Evolutionary conservation across 805 yeast genomes (phyloP).

Genomic region (Naumovozyma dairenensis): DNA sequence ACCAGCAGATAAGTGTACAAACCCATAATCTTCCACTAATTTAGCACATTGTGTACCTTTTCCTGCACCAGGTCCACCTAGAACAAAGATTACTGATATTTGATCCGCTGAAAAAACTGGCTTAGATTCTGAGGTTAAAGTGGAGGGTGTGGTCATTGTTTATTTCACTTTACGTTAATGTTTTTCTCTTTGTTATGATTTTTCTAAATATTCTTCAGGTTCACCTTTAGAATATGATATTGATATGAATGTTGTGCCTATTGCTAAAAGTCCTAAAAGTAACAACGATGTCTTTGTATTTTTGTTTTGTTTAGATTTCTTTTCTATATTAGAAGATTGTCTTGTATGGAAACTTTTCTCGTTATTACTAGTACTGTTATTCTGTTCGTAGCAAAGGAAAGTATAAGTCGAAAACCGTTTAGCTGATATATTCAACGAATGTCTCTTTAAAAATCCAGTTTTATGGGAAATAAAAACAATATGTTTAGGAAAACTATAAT

Average conservation of each 20-base stretch:
- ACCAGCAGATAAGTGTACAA: slow-evolving; percentile 92
- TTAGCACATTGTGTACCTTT: slow-evolving; percentile 94
- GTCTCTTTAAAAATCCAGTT: no score
- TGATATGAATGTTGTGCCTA: slow-evolving; percentile 39
- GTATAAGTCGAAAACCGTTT: no score
- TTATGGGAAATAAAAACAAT: no score
- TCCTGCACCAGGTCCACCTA: slow-evolving; percentile 98
- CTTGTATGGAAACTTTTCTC: no score
- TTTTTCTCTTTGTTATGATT: slow-evolving; percentile 1
- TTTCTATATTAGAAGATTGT: neutral
- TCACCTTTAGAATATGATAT: slow-evolving; percentile 33
- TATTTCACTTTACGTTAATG: slow-evolving; percentile 7
- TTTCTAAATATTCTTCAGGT: slow-evolving; percentile 39
- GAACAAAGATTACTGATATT: slow-evolving; percentile 74
- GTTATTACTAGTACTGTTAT: no score
- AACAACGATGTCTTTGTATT: slow-evolving; percentile 16
- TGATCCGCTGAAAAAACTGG: slow-evolving; percentile 52
- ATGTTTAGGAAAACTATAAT: no score
- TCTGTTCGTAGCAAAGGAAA: no score
- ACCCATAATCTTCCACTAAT: slow-evolving; percentile 68
- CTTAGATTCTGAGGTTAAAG: no score
- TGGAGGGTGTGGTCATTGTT: no score
- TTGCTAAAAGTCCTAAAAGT: slow-evolving; percentile 37
- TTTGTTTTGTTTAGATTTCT: neutral
- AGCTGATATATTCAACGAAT: no score